Base-by-base conservation (phyloP, 1,284 basidiomycete genomes). In the Ustilago nuda region DNA sequence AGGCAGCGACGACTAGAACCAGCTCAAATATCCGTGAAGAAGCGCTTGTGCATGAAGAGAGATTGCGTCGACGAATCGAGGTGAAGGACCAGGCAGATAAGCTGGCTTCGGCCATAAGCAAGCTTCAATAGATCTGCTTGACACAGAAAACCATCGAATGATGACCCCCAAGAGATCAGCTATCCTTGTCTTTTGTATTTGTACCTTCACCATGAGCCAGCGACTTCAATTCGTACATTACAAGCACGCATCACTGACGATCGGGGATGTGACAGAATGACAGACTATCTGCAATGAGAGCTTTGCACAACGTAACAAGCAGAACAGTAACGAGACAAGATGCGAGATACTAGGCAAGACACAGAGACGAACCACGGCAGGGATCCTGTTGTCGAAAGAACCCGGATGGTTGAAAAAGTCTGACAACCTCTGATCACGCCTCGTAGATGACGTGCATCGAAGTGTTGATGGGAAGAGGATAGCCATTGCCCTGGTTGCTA, bases 391-490 rank as follows among this genome's bases (percentile, higher is more conserved):
- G 13, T 15, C 39, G 17, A 17, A 33, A 45, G 39, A n/a, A n/a
- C 2, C 15, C 41, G 27, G 19, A 7, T 13, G 27, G 17, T 30
- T 15, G 27, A 41, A 12, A 41, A 1, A 41, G 39, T 1, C 6
- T 19, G 11, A 11, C 17, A 27, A 7, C 17, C 13, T 11, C 32
- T 63, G 51, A 73, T 35, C 50, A 61, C 32, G 60, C 33, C 30
- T 72, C 51, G 55, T 69, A 76, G 56, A 78, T 61, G 63, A 78
- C 54, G 59, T 75, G 68, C 68, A 78, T 71, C 41, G 72, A 54
- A 7, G 76, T 78, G 54, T 74, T 48, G 52, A 75, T 68, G 13
- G 76, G 76, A 30, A 78, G 58, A 19, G 76, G 76, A 30, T 66
- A 61, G 39, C 75, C 76, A 15, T 51, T 43, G 13, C 76, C 72